Evolutionary conservation across 164 flowering plant genomes (phyloP), one percentile per base, ranked within the genome.

Genomic region (Dillenia suffruticosa): DNA sequence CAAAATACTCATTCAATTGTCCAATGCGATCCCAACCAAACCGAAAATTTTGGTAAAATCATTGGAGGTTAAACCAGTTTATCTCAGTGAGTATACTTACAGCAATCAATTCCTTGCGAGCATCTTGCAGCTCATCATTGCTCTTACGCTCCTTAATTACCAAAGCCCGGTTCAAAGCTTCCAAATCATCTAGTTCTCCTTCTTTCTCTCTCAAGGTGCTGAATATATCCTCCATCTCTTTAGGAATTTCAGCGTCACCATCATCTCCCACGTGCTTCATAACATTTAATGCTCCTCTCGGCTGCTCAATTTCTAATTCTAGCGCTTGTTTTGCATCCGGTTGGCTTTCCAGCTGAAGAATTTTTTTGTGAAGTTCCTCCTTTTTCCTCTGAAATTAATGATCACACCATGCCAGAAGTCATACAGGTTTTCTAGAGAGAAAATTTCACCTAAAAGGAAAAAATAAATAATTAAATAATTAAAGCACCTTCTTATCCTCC

Each of bases 251-350:
- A 12, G 46, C 1, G 55, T 88, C 82, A 26, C 70, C 89, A 45
- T 79, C 83, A 3, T 73, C 87, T 56, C 56, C 79, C 85, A 87
- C 74, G 64, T 77, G 89, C 49, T 74, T 72, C 90, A 85, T 81
- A 10, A 92, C 86, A 57, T 80, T 70, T 51, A 83, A 51, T 52
- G 77, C 75, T 1, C 98, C 97, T 68, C 63, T 87, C 75, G 84
- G 24, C 7, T 75, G 80, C 75, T 88, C 76, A 59, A 90, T 84
- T 68, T 90, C 87, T 66, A 93, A 69, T 63, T 89, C 87, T 57
- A 93, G 44, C 11, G 82, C 84, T 72, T 90, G 98, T 65, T 84
- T 85, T 6, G 75, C 80, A 75, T 93, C 90, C 61, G 90, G 78
- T 56, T 79, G 63, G 70, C 74, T 73, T 71, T 88, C 81, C 59